Percentiles rank a stretch among this genome's conserved stretches.
These are phyloP conservation scores for Halophytophthora batemanensis DNA, from an alignment of 352 stramenopile species.

Conservation along the genomic window DNA sequence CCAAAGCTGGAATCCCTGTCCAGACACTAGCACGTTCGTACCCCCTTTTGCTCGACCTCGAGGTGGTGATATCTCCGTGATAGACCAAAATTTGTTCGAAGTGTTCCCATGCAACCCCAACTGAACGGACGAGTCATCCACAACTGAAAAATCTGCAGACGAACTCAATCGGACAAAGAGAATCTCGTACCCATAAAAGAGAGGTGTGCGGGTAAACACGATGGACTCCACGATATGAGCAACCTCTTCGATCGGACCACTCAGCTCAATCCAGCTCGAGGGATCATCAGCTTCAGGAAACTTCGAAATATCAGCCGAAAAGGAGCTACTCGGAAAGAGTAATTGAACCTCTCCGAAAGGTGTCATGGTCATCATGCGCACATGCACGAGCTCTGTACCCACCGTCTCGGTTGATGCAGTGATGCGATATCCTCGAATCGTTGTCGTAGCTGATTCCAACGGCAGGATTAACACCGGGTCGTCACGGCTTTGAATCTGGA, in stretches of 20 bases:
- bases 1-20: slow-evolving; percentile 37
- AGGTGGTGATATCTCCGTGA: slow-evolving; percentile 27
- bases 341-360: slow-evolving; percentile 46
- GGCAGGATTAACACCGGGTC: slow-evolving; percentile 39
- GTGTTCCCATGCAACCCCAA: slow-evolving; percentile 33
- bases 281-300: slow-evolving; percentile 20
- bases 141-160: slow-evolving; percentile 31
- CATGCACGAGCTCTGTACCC: slow-evolving; percentile 27
- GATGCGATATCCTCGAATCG: slow-evolving; percentile 44
- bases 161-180: slow-evolving; percentile 56
- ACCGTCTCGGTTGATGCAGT: slow-evolving; percentile 18
- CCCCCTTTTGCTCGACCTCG: slow-evolving; percentile 35
- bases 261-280: slow-evolving; percentile 31
- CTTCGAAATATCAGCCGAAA: slow-evolving; percentile 20
- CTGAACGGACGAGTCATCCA: slow-evolving; percentile 45
- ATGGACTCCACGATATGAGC: slow-evolving; percentile 40
- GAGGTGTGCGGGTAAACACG: slow-evolving; percentile 35
- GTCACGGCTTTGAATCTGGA: slow-evolving; percentile 43
- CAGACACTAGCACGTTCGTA: slow-evolving; percentile 38
- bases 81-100: slow-evolving; percentile 17
- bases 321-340: slow-evolving; percentile 12
- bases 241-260: slow-evolving; percentile 30
- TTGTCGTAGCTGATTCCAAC: slow-evolving; percentile 31
- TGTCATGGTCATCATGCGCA: slow-evolving; percentile 48
- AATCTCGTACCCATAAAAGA: slow-evolving; percentile 62